Evolutionary conservation across 306 rosid species (phyloP), one percentile per base, ranked within the genome.

Genomic region (Sechiopsis laciniata): DNA sequence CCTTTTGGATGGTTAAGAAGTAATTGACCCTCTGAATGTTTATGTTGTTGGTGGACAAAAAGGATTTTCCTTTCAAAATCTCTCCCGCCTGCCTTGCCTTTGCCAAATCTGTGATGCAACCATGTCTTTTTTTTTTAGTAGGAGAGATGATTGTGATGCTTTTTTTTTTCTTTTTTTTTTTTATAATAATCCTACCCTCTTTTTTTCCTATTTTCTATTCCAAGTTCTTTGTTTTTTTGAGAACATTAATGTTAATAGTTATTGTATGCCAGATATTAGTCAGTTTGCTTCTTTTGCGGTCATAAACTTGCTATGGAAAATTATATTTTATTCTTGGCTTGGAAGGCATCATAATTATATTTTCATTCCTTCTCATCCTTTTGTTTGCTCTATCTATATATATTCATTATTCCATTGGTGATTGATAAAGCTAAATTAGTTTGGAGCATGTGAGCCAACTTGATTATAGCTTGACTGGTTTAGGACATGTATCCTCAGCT

Each of bases 141-240:
- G 94, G 87, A 68, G 83, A 83, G 83, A 83, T 90, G 84, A 87
- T 92, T 90, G 79, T 85, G 84, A 87, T 83, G 83, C 52, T 85
- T 81, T 75, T 76, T 37, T 57, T n/a, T n/a, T n/a, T 26, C 29
- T 69, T 82, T 65, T 65, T 65, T 40, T 78, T 37, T 74, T 76
- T 76, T 37, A 53, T 42, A 26, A 26, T 55, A 37, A 60, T 24
- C 4, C 40, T 73, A 5, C n/a, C 15, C 46, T 48, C 50, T 45
- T 61, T 59, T 59, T 50, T 19, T 67, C 71, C 60, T 7, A 26
- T 74, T 52, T 74, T 78, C 78, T 68, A 53, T 75, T 83, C 76
- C 79, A 76, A 81, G 75, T 78, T 77, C 79, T 51, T 24, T 70
- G 7, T 73, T 53, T 10, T 55, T 72, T 75, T 51, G 80, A 80